Evolutionary conservation across 768 basidiomycete genomes (phyloP), one percentile per base, ranked within the genome.

Genomic region (Hygrocybe coccinea): DNA sequence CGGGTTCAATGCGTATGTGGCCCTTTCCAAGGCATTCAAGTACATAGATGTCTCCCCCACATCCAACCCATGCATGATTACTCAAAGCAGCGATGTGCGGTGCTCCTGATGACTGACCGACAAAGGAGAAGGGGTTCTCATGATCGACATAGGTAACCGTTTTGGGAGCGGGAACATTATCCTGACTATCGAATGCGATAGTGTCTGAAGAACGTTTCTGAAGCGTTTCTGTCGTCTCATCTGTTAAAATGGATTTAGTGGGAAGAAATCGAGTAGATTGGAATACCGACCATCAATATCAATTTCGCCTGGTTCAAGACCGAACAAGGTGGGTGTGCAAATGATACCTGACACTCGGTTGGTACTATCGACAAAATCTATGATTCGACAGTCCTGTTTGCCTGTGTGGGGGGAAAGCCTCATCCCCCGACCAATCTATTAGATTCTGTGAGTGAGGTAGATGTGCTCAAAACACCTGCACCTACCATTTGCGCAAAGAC

Each of bases 351-450:
- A 67, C 2, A 91, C 80, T 8, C 86, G 80, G 36, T 74, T 74
- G 19, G 81, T 74, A 37, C 82, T 86, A 64, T 95, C 92, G 14
- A 94, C 91, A 59, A 97, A 88, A 66, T 98, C 95, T 59, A 98
- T 89, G 56, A 97, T 83, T 11, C 80, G 83, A 67, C 95, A 97
- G 65, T 95, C 84, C 44, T 67, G 60, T 69, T 98, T 98, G 50
- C 84, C 88, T 0, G 89, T 92, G 7, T 65, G 65, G 8, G 90
- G 88, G 2, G 90, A 94, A 29, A 89, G 78, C 56, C 95, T 78
- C 82, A 97, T 89, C 22, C 95, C 95, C 55, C 95, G 80, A 3
- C 95, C 95, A 56, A 97, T 91, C 92, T 94, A 49, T n/a, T 14
- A 50, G 12, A 5, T 39, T 25, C 14, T 51, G 5, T 33, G 24